phyloP scores from a whole-genome alignment of 2,329 filamentous ascomycete genomes.

The Colletotrichum viniferum region DNA sequence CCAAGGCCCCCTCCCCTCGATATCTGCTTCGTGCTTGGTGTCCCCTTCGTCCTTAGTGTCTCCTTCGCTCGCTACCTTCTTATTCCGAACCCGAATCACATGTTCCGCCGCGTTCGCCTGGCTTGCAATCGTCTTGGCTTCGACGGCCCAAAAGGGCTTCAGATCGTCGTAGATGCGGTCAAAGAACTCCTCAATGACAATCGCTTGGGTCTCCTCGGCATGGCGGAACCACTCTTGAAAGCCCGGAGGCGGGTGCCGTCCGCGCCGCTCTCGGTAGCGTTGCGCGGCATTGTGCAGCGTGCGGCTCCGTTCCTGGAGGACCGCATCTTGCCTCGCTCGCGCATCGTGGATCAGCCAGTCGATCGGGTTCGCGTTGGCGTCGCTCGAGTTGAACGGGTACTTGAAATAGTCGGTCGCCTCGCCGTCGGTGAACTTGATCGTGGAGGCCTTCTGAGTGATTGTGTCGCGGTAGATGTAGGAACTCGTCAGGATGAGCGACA shows the following conservation, averaged over 20 bases:
- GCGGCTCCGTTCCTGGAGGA: conserved; percentile 49
- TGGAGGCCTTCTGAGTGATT: conserved; percentile 7
- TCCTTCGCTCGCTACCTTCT: conserved; percentile 43
- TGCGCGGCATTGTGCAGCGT: conserved; percentile 56
- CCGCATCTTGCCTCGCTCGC: conserved; percentile 43
- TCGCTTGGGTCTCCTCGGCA: conserved; percentile 53
- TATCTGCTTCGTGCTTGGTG: conserved; percentile 35
- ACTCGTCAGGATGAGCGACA: conserved; percentile 16
- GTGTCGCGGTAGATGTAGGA: conserved; percentile 22
- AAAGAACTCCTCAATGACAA: conserved; percentile 68
- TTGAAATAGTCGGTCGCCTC: conserved; percentile 22
- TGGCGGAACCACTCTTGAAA: conserved; percentile 65
- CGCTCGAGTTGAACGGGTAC: conserved; percentile 20
- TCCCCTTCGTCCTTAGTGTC: conserved; percentile 31
- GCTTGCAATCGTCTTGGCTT: conserved; percentile 41
- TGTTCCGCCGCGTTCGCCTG: conserved; percentile 48
- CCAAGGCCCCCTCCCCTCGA: conserved; percentile 45
- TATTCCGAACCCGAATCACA: conserved; percentile 53
- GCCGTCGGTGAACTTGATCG: conserved; percentile 17
- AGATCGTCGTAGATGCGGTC: conserved; percentile 69
- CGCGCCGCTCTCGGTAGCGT: conserved; percentile 59
- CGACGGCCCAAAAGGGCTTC: conserved; percentile 63
- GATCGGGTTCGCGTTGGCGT: conserved; percentile 50
- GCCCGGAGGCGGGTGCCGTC: conserved; percentile 66
- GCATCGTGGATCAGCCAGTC: conserved; percentile 52